Conservation (phyloP, 768 basidiomycete species). For the Pleurotus sapidus region DNA sequence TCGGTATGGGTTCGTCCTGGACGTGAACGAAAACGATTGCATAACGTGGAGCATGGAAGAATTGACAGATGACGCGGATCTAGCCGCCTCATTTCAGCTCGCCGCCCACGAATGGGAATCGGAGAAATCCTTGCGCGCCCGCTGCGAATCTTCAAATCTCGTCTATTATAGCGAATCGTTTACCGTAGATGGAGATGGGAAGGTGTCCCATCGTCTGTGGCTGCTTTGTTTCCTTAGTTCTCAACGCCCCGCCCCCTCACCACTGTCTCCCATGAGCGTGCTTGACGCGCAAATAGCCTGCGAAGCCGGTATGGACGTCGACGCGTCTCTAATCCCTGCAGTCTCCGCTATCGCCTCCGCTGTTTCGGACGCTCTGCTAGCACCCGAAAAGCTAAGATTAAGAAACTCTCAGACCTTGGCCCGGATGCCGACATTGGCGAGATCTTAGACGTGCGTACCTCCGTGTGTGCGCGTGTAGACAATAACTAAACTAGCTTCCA, state of each 20-base stretch:
- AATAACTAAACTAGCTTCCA: slow-evolving; percentile 13
- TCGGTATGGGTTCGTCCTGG: slow-evolving; percentile 74
- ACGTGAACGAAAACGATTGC: slow-evolving; percentile 68
- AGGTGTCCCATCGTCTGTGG: slow-evolving; percentile 50
- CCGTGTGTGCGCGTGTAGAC: background rate
- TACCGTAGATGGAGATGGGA: slow-evolving; percentile 48
- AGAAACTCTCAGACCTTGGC: slow-evolving; percentile 17
- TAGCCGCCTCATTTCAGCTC: slow-evolving; percentile 3
- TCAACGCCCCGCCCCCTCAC: background rate
- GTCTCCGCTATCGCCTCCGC: slow-evolving; percentile 16
- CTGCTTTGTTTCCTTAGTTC: slow-evolving; percentile 24
- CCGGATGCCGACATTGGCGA: slow-evolving; percentile 27
- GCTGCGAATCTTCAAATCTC: background rate
- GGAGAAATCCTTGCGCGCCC: background rate
- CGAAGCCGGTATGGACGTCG: background rate
- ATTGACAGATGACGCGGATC: slow-evolving; percentile 16
- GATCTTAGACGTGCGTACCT: slow-evolving; percentile 31
- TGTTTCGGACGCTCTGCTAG: slow-evolving; percentile 24
- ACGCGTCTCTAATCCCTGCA: background rate
- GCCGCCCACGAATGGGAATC: slow-evolving; percentile 3
- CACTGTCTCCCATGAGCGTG: background rate
- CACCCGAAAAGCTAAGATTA: slow-evolving; percentile 24
- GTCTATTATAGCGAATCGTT: slow-evolving; percentile 17
- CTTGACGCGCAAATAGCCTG: background rate
- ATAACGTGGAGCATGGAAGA: slow-evolving; percentile 40